Evolutionary conservation across 1,284 basidiomycete genomes (phyloP).

Genomic region (Meripilus lineatus): DNA sequence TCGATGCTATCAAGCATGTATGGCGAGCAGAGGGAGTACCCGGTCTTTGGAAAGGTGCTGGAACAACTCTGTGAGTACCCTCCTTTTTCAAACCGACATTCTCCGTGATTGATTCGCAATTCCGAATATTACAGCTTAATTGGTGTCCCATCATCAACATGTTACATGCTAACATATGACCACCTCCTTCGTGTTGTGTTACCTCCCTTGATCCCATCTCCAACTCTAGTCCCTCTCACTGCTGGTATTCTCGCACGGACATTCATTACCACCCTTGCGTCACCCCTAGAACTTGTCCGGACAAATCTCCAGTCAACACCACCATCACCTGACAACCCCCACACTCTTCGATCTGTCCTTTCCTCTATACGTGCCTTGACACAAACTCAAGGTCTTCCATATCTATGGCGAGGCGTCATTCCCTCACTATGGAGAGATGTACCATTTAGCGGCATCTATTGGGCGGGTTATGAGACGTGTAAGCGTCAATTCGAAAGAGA

Average conservation of each 20-base stretch:
- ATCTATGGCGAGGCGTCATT: conserved; percentile 87
- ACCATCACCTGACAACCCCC: conserved; percentile 56
- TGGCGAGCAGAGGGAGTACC: conserved; percentile 70
- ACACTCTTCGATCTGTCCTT: conserved; percentile 70
- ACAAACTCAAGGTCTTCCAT: conserved; percentile 57
- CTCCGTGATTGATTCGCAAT: conserved; percentile 17
- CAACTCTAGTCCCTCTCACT: conserved; percentile 67
- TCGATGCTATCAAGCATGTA: conserved; percentile 77
- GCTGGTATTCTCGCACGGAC: conserved; percentile 85
- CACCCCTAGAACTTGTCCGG: conserved; percentile 90
- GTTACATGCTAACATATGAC: conserved; percentile 97
- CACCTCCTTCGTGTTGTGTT: conserved; percentile 66
- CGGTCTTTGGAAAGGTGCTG: conserved; percentile 88
- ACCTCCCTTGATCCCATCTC: conserved; percentile 51
- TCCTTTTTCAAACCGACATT: conserved; percentile 11
- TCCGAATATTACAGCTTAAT: conserved; percentile 60
- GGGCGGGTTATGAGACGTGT: conserved; percentile 72
- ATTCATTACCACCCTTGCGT: conserved; percentile 75
- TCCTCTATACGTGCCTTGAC: conserved; percentile 59
- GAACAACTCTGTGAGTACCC: conserved; percentile 73
- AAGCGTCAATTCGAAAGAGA: conserved; percentile 49
- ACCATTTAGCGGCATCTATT: conserved; percentile 93
- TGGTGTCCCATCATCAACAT: conserved; percentile 88
- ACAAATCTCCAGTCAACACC: conserved; percentile 92
- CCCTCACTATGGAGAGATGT: conserved; percentile 97